These are phyloP conservation scores for Ophiocordyceps sinensis DNA, from an alignment of 2,329 filamentous ascomycete species.

Conservation along the genomic window DNA sequence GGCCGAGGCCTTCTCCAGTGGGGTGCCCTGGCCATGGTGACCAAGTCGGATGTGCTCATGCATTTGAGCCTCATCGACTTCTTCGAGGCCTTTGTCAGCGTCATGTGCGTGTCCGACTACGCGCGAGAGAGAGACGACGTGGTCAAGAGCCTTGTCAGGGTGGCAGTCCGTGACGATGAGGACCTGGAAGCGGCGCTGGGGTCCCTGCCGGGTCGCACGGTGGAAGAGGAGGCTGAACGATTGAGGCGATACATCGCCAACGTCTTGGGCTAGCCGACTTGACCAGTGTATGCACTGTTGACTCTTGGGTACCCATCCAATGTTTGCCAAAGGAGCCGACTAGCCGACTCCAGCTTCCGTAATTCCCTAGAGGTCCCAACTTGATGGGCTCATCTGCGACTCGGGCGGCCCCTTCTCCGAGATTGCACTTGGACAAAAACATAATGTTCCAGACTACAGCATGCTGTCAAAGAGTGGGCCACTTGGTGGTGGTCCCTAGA, in stretches of 20 bases:
- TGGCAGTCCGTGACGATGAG: constrained; percentile 24
- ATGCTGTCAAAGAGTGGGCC: no score
- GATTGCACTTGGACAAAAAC: no score
- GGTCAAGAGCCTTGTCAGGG: constrained; percentile 23
- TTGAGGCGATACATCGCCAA: constrained; percentile 29
- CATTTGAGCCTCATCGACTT: constrained; percentile 37
- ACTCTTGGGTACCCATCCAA: no score
- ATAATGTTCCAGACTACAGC: no score
- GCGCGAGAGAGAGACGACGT: constrained; percentile 19
- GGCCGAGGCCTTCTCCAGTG: constrained; percentile 33
- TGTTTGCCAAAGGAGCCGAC: no score
- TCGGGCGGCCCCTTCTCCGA: no score
- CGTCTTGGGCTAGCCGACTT: constrained; percentile 13
- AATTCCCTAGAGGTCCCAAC: no score
- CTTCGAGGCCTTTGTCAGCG: constrained; percentile 33
- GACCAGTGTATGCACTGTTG: no score
- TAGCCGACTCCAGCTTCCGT: no score
- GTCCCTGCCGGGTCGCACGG: constrained; percentile 30
- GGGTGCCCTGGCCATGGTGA: constrained; percentile 36
- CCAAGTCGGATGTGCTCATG: constrained; percentile 33
- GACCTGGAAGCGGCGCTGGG: constrained; percentile 23
- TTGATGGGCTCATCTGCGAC: no score
- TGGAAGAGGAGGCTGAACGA: constrained; percentile 35
- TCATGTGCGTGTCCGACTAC: constrained; percentile 27
- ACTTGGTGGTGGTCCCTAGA: no score